Evolutionary conservation across 2,329 filamentous ascomycete genomes (phyloP).

Genomic region (Claviceps sp.): DNA sequence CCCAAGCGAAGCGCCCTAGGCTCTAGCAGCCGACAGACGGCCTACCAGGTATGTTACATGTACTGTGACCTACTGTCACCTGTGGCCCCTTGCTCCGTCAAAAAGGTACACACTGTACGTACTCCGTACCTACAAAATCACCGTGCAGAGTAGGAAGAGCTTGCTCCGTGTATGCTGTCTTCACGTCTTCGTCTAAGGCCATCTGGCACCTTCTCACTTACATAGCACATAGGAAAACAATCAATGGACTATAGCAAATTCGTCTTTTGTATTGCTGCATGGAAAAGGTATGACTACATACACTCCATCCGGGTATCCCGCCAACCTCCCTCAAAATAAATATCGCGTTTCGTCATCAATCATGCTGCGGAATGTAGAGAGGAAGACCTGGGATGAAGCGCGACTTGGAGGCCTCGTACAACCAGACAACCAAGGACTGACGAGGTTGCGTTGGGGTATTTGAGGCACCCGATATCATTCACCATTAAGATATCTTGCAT

Average conservation of each 20-base stretch:
- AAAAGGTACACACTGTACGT: no score
- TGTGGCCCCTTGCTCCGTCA: no score
- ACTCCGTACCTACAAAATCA: no score
- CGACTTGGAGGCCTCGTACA: conserved; percentile 1
- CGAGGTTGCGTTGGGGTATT: conserved; percentile 9
- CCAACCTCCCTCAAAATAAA: conserved; percentile 4
- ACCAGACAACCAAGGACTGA: conserved; percentile 7
- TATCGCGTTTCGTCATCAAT: conserved; percentile 9
- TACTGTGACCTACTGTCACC: no score
- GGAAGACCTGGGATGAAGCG: conserved; percentile 3
- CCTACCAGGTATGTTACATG: no score
- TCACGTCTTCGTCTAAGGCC: no score
- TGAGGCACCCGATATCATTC: conserved; percentile 9
- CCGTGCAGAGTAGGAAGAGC: no score
- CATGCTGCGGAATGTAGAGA: conserved; percentile 11
- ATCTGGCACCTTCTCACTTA: no score
- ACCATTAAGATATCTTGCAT: conserved; percentile 9
- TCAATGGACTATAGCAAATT: conserved; percentile 6
- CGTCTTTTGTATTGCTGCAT: conserved; percentile 9
- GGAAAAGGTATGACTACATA: conserved; percentile 11
- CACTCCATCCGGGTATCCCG: conserved; percentile 11
- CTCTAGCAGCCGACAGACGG: no score
- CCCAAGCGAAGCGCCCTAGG: no score
- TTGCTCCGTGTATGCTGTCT: no score
- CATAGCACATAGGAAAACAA: no score